A percentile compares a stretch with the other conserved stretches of the same genome.
Evolutionary conservation across 441 rosid species (phyloP).

Genomic region (Viola pubescens): DNA sequence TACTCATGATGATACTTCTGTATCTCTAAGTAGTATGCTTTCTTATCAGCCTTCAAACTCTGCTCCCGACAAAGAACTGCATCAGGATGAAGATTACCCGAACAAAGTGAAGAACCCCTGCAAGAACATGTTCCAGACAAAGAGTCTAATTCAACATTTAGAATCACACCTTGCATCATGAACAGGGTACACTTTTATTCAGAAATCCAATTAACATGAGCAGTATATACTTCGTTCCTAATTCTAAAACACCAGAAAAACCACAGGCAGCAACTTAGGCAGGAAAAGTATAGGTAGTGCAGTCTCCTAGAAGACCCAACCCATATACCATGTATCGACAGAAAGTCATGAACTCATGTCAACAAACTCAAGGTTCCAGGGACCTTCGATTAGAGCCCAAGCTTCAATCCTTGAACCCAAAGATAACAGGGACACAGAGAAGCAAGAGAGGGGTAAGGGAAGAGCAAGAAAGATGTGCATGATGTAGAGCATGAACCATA

Average conservation of each 20-base stretch:
- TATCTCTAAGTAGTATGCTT: conserved; percentile 48
- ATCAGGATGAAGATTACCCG: conserved; percentile 83
- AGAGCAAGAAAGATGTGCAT: background rate
- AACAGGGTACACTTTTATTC: background rate
- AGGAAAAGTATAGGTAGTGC: background rate
- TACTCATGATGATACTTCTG: conserved; percentile 80
- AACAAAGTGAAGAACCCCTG: conserved; percentile 79
- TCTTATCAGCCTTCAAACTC: conserved; percentile 41
- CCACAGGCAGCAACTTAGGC: background rate
- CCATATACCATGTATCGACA: background rate
- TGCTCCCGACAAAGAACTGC: conserved; percentile 44
- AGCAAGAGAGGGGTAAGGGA: background rate
- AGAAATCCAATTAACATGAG: conserved; percentile 8
- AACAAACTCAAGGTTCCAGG: background rate
- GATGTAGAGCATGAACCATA: background rate
- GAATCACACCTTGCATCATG: conserved; percentile 7
- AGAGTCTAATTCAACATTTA: conserved; percentile 15
- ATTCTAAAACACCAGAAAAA: background rate
- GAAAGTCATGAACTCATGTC: background rate
- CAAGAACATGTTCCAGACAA: conserved; percentile 29
- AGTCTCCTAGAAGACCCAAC: background rate
- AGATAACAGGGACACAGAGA: background rate
- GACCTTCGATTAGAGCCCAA: background rate
- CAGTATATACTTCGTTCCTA: background rate
- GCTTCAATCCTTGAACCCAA: background rate